These are phyloP conservation scores for Boletellus sp. DNA, from an alignment of 768 basidiomycete species.

Conservation along the genomic window DNA sequence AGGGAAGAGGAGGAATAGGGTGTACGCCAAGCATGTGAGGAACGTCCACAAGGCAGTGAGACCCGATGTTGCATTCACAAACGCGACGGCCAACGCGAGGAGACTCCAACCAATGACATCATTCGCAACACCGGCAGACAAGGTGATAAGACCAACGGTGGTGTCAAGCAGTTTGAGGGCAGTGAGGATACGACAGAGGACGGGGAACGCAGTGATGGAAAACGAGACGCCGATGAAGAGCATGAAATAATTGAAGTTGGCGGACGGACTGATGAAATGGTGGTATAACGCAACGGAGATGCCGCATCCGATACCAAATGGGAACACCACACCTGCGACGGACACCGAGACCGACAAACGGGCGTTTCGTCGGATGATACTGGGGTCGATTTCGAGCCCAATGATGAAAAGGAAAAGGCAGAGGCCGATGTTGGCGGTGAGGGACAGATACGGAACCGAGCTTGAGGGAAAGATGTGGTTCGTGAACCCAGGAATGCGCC, in stretches of 20 bases:
- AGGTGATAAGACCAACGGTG: slow-evolving; percentile 86
- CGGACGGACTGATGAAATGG: slow-evolving; percentile 56
- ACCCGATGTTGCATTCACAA: slow-evolving; percentile 84
- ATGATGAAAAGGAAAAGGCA: slow-evolving; percentile 91
- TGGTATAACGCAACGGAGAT: slow-evolving; percentile 72
- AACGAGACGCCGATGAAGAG: slow-evolving; percentile 91
- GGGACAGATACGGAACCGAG: slow-evolving; percentile 73
- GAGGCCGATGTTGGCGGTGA: slow-evolving; percentile 86
- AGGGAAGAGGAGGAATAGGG: slow-evolving; percentile 69
- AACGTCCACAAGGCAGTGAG: slow-evolving; percentile 85
- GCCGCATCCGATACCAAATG: slow-evolving; percentile 84
- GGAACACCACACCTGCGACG: slow-evolving; percentile 76
- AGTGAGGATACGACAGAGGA: slow-evolving; percentile 84
- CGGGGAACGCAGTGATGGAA: slow-evolving; percentile 86
- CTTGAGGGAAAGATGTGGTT: slow-evolving; percentile 73
- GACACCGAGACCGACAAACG: slow-evolving; percentile 66
- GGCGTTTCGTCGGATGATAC: slow-evolving; percentile 74
- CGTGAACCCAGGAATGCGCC: slow-evolving; percentile 87
- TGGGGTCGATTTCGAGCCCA: slow-evolving; percentile 84
- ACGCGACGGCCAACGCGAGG: slow-evolving; percentile 84
- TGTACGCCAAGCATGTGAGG: slow-evolving; percentile 76
- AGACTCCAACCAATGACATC: slow-evolving; percentile 88
- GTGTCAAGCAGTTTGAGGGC: slow-evolving; percentile 91
- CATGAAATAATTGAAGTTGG: slow-evolving; percentile 84
- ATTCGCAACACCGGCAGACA: slow-evolving; percentile 90